Conservation (phyloP, 306 rosid species). For the Inga leiocalycina region DNA sequence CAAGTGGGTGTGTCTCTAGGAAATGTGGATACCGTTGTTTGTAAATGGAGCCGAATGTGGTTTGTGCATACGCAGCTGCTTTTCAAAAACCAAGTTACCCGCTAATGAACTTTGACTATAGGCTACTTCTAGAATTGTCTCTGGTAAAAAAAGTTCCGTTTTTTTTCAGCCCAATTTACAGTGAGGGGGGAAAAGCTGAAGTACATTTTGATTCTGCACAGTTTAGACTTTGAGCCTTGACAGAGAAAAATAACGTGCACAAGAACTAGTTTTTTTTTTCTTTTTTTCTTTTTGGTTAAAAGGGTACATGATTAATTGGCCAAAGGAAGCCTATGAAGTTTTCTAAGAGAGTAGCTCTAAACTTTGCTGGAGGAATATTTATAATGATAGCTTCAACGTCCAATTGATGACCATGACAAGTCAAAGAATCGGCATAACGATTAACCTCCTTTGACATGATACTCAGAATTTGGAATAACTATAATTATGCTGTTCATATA, state of each 20-base stretch:
- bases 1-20: slow-evolving; percentile 25
- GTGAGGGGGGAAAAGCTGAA: neutral
- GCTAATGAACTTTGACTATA: neutral
- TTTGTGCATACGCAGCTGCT: neutral
- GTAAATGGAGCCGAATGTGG: neutral
- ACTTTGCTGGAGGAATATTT: too few relatives aligned
- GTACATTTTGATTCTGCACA: neutral
- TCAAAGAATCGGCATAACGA: too few relatives aligned
- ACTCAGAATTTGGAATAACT: too few relatives aligned
- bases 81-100: neutral
- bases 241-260: neutral
- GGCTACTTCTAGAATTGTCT: neutral
- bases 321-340: too few relatives aligned
- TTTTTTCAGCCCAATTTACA: neutral
- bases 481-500: too few relatives aligned
- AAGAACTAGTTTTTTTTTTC: neutral
- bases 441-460: too few relatives aligned
- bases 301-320: too few relatives aligned
- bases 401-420: too few relatives aligned
- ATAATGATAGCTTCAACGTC: too few relatives aligned
- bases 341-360: too few relatives aligned
- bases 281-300: too few relatives aligned
- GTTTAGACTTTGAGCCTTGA: neutral
- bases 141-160: neutral
- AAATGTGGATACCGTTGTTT: slow-evolving; percentile 8